Evolutionary conservation across 75 land plant genomes (phyloP).

Genomic region (Selaginella tamariscina): DNA sequence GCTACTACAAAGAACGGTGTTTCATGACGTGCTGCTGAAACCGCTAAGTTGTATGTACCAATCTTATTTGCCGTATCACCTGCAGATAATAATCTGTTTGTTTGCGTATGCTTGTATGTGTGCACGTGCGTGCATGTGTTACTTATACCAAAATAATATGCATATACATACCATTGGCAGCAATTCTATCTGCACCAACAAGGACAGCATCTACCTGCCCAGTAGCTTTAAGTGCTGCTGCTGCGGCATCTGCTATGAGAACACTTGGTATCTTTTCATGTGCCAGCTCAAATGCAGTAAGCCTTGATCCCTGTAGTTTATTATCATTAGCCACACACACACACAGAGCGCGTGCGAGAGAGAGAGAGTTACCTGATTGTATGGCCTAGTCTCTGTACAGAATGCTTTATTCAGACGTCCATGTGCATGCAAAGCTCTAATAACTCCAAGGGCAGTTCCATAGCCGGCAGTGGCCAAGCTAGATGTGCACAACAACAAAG

Average conservation of each 20-base stretch:
- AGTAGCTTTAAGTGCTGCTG: constrained; percentile 63
- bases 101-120: background rate
- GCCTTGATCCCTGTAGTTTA: constrained; percentile 78
- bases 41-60: constrained; percentile 86
- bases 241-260: constrained; percentile 90
- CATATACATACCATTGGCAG: constrained; percentile 60
- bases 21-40: constrained; percentile 54
- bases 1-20: constrained; percentile 90
- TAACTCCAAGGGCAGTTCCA: constrained; percentile 95
- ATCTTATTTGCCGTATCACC: constrained; percentile 98
- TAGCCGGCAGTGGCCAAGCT: constrained; percentile 98
- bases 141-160: background rate
- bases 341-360: background rate
- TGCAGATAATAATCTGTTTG: constrained; percentile 15
- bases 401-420: constrained; percentile 60
- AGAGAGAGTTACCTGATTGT: constrained; percentile 53
- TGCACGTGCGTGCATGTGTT: background rate
- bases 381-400: constrained; percentile 94
- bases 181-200: constrained; percentile 96
- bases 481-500: constrained; percentile 6
- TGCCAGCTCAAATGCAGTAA: constrained; percentile 89
- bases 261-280: constrained; percentile 91
- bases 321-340: background rate
- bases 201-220: constrained; percentile 79
- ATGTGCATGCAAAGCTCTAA: constrained; percentile 56